Evolutionary conservation across 139 green algal genomes (phyloP).

Genomic region (Tetradesmus obliquus): DNA sequence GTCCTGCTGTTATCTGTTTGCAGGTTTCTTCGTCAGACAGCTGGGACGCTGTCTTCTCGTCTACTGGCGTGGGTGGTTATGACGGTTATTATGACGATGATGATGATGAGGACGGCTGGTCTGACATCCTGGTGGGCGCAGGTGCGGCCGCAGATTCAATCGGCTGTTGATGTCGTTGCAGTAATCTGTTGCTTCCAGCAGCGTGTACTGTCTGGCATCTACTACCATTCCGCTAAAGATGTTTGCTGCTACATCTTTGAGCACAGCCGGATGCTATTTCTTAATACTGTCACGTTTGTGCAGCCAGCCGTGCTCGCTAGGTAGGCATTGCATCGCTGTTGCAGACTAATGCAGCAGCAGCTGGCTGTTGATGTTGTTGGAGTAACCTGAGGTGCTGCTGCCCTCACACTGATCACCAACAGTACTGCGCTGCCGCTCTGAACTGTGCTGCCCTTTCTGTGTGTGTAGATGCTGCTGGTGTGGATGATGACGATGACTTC

Average conservation of each 20-base stretch:
- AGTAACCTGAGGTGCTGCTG: too few species aligned
- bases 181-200: too few species aligned
- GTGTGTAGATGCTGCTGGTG: neutral
- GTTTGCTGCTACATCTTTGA: too few species aligned
- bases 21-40: neutral
- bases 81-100: constrained; percentile 14
- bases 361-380: too few species aligned
- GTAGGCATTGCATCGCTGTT: too few species aligned
- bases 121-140: neutral
- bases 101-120: neutral
- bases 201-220: too few species aligned
- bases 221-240: too few species aligned
- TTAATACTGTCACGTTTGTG: too few species aligned
- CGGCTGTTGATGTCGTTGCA: neutral
- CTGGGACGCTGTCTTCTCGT: neutral
- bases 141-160: neutral
- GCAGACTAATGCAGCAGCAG: too few species aligned
- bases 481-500: neutral
- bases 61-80: neutral
- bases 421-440: neutral
- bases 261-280: too few species aligned
- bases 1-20: neutral
- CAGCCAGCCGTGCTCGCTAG: too few species aligned
- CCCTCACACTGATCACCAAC: too few species aligned
- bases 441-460: neutral